phyloP scores from a whole-genome alignment of 495 filamentous ascomycete genomes.

The Opeltia flavorubescens region DNA sequence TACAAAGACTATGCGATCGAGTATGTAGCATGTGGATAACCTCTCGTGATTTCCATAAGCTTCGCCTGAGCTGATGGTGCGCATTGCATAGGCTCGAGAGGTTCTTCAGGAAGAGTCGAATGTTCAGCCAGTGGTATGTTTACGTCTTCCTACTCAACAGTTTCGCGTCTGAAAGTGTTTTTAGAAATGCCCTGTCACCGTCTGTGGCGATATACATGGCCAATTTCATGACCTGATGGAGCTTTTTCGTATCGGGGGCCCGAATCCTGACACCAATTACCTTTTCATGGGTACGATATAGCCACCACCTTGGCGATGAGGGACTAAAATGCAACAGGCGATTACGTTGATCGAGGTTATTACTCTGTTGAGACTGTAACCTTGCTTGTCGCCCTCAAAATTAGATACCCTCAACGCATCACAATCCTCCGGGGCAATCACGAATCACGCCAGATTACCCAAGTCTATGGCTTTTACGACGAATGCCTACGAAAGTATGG shows the following conservation, averaged over 20 bases:
- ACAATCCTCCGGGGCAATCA: conserved; percentile 95
- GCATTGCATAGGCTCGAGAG: conserved; percentile 60
- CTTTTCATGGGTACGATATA: conserved; percentile 71
- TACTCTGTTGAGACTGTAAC: conserved; percentile 96
- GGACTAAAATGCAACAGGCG: conserved; percentile 37
- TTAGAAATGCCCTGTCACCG: conserved; percentile 88
- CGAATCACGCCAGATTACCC: conserved; percentile 93
- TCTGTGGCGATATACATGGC: conserved; percentile 87
- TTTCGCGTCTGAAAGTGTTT: conserved; percentile 17
- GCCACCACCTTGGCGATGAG: background rate
- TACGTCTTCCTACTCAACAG: background rate
- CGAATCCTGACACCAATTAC: conserved; percentile 88
- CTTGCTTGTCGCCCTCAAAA: conserved; percentile 85
- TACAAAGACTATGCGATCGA: conserved; percentile 94
- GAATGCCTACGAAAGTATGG: conserved; percentile 96
- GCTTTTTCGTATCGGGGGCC: conserved; percentile 82
- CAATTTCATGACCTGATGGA: conserved; percentile 95
- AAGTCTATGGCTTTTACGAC: conserved; percentile 97
- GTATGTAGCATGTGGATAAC: conserved; percentile 36
- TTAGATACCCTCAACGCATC: conserved; percentile 90
- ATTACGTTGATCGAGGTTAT: conserved; percentile 94
- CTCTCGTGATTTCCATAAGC: background rate
- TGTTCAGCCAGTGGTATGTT: conserved; percentile 92
- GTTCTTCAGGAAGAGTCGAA: conserved; percentile 96
- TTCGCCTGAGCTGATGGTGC: conserved; percentile 12